A percentile compares a stretch with the other conserved stretches of the same genome.
Conservation (phyloP, 75 land plant species). For the Sequoia sempervirens region DNA sequence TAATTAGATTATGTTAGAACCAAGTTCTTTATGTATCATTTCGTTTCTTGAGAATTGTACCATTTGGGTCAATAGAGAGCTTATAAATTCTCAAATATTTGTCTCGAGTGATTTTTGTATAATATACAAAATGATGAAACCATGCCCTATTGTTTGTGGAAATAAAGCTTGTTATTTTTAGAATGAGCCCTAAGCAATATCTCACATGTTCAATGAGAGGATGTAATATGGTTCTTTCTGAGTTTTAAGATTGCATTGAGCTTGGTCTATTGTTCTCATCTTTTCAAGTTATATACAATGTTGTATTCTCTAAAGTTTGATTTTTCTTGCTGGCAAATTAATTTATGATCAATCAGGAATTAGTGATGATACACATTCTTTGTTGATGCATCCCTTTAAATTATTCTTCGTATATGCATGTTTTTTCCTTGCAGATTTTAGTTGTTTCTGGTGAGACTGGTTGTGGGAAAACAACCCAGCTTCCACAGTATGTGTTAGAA, state of each 20-base stretch:
- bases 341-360: neutral
- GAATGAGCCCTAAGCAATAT: too few relatives aligned
- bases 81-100: too few relatives aligned
- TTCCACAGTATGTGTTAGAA: constrained; percentile 92
- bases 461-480: constrained; percentile 98
- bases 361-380: neutral
- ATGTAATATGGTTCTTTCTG: neutral
- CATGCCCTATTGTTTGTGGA: too few relatives aligned
- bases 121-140: too few relatives aligned
- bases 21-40: too few relatives aligned
- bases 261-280: neutral
- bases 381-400: neutral
- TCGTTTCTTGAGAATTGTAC: too few relatives aligned
- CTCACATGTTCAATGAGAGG: neutral
- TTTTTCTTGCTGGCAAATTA: neutral
- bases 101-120: too few relatives aligned
- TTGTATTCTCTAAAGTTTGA: neutral
- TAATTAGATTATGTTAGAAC: too few relatives aligned
- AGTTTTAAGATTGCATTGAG: neutral
- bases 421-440: constrained; percentile 52
- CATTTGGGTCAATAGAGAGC: too few relatives aligned
- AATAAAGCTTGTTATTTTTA: too few relatives aligned
- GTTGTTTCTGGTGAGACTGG: constrained; percentile 98
- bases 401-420: neutral
- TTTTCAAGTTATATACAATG: neutral